Base-by-base conservation (phyloP, 768 basidiomycete genomes). In the Lanmaoa pseudosensibilis region DNA sequence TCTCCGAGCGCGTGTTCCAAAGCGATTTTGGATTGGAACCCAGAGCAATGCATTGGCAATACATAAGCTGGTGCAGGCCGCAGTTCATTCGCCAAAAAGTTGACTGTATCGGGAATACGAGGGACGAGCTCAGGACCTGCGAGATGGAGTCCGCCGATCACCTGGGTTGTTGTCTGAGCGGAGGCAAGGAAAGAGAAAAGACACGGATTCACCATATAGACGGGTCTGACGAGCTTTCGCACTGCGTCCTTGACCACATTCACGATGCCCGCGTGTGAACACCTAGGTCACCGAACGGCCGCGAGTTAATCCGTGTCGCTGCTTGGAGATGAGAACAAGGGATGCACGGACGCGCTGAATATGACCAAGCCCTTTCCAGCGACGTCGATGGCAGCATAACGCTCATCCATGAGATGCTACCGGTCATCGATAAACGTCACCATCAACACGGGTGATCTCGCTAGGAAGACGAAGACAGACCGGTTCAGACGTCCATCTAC, bases 41-140 rank as follows among this genome's bases (percentile, higher is more conserved):
- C 91, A 3, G 88, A 83, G 63, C 92, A 94, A 67, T 94, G 92
- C 84, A 94, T 88, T 0, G 91, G 92, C 0, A 93, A 76, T 45
- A 93, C 71, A 59, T 87, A 92, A 1, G 77, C 78, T 1, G 89
- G 90, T 0, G 83, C 69, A 12, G 90, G 89, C 8, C 59, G 67
- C 32, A 92, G 71, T 51, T 78, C 64, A n/a, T 77, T 73, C 1
- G 86, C 79, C 34, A 94, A 72, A 69, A 90, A 92, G 13, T 86
- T 71, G 50, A 92, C 82, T 0, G 92, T 94, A 11, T 82, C 82
- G 1, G 76, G 76, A 52, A 92, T 84, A 46, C 89, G 84, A 23
- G 78, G 73, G 11, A 75, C 75, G 18, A 85, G 77, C 57, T 90
- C 88, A 0, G 86, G 78, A 8, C 85, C 82, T 1, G 86, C 89